Base-by-base conservation (phyloP, 2,329 filamentous ascomycete species). In the Colletotrichum tanaceti region DNA sequence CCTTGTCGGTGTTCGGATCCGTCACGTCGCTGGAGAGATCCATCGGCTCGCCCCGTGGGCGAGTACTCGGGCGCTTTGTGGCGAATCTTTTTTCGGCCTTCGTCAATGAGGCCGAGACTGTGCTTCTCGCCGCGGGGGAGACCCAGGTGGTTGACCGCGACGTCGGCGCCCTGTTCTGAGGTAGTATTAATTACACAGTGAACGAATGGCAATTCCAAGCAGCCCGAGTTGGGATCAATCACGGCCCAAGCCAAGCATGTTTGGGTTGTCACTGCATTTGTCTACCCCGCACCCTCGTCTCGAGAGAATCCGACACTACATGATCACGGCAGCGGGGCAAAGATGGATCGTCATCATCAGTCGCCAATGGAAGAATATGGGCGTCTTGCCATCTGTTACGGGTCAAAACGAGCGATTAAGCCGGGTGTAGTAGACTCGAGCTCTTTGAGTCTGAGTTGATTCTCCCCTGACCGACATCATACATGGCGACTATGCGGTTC, bases 21-120 rank as follows among this genome's bases (percentile, higher is more conserved):
- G 87, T 86, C n/a, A 92, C 86, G 73, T 92, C 89, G 13, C 90
- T 90, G 0, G 85, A 75, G 0, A 92, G 82, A 49, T 85, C 83
- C 54, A 91, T 82, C 47, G 91, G 78, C 28, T 57, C 47, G 52
- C 86, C 75, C 4, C n/a, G 78, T 79, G 62, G 83, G 86, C 16
- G 83, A 78, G 1, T 68, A 66, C 57, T 76, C 72, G 20, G 46
- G 39, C 5, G 43, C 63, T 1, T 44, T 18, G 32, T 49, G 47
- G 38, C 76, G 71, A 55, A 83, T 79, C 2, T 78, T 74, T 62
- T 83, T n/a, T n/a, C 60, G 0, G 77, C 77, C n/a, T 59, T 77
- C 75, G 4, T 71, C 79, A 14, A 77, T 62, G 1, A 81, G 72
- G 2, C 76, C 75, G 14, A 72, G 62, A 39, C 76, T 74, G 59